phyloP scores from a whole-genome alignment of 2,329 filamentous ascomycete genomes.

The Trichophaea hybrida region DNA sequence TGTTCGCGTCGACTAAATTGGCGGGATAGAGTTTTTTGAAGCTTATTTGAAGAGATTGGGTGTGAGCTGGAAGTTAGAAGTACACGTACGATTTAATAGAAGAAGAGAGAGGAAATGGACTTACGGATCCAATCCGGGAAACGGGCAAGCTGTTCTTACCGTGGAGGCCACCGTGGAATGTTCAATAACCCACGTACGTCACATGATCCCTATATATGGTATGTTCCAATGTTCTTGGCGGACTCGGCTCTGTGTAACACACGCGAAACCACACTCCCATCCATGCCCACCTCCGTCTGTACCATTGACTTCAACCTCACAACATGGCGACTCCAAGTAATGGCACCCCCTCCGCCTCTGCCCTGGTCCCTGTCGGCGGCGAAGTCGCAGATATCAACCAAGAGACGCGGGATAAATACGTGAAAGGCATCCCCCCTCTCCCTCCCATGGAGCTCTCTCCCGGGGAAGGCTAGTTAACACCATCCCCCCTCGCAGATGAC shows the following conservation, averaged over 20 bases:
- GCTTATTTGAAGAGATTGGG: neutral
- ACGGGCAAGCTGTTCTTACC: too few species aligned
- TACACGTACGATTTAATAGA: too few species aligned
- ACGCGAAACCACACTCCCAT: neutral
- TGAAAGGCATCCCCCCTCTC: conserved; percentile 48
- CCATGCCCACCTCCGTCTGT: neutral
- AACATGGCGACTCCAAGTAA: conserved; percentile 3
- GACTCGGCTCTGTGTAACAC: too few species aligned
- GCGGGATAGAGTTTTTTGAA: neutral
- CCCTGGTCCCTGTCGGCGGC: conserved; percentile 1
- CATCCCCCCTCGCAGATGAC: conserved; percentile 45
- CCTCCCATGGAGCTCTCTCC: neutral
- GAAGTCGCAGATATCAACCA: conserved; percentile 55
- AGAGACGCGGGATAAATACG: conserved; percentile 72
- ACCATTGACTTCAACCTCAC: neutral
- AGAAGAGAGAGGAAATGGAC: too few species aligned
- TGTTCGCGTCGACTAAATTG: neutral
- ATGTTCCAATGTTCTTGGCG: too few species aligned
- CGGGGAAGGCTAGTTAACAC: neutral
- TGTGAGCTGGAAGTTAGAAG: neutral
- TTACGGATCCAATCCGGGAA: too few species aligned
- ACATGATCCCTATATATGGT: too few species aligned
- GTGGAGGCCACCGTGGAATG: too few species aligned
- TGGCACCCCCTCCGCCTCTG: neutral
- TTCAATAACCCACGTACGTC: too few species aligned